A percentile compares a stretch with the other conserved stretches of the same genome.
Conservation (phyloP, 768 basidiomycete species). For the Lactifluus subvellereus region DNA sequence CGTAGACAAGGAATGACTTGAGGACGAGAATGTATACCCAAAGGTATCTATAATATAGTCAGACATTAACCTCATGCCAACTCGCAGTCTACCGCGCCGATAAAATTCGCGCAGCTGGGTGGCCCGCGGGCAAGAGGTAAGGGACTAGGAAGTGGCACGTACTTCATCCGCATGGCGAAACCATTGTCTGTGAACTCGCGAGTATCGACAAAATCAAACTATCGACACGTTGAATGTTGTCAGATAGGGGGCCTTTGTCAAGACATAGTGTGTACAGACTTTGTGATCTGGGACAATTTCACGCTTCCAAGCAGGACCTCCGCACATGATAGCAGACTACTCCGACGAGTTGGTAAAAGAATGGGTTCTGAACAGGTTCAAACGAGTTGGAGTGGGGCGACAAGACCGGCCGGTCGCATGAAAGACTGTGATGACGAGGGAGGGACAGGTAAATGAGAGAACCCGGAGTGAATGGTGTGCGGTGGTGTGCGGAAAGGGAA, state of each 20-base stretch:
- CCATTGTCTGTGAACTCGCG: slow-evolving; percentile 88
- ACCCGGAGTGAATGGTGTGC: slow-evolving; percentile 2
- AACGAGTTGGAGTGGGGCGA: slow-evolving; percentile 27
- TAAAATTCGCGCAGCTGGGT: background rate
- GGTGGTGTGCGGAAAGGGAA: background rate
- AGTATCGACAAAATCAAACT: slow-evolving; percentile 98
- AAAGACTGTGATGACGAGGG: slow-evolving; percentile 26
- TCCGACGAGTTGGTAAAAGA: slow-evolving; percentile 24
- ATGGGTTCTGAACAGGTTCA: slow-evolving; percentile 19
- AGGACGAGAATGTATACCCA: slow-evolving; percentile 91
- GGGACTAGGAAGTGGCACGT: slow-evolving; percentile 15
- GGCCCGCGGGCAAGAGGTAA: background rate
- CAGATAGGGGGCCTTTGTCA: background rate
- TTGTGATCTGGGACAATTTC: slow-evolving; percentile 98
- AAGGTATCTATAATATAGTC: slow-evolving; percentile 57
- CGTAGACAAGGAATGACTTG: slow-evolving; percentile 94
- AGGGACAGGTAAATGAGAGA: slow-evolving; percentile 19
- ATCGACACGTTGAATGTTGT: background rate
- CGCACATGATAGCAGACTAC: slow-evolving; percentile 45
- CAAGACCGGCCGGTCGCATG: slow-evolving; percentile 26
- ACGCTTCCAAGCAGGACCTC: slow-evolving; percentile 89
- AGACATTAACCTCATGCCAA: background rate
- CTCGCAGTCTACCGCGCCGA: background rate
- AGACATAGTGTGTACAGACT: slow-evolving; percentile 39
- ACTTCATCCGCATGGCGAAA: slow-evolving; percentile 85